Percentiles rank a stretch among this genome's conserved stretches.
Evolutionary conservation across 306 rosid genomes (phyloP).

Genomic region (Vachellia collinsii): DNA sequence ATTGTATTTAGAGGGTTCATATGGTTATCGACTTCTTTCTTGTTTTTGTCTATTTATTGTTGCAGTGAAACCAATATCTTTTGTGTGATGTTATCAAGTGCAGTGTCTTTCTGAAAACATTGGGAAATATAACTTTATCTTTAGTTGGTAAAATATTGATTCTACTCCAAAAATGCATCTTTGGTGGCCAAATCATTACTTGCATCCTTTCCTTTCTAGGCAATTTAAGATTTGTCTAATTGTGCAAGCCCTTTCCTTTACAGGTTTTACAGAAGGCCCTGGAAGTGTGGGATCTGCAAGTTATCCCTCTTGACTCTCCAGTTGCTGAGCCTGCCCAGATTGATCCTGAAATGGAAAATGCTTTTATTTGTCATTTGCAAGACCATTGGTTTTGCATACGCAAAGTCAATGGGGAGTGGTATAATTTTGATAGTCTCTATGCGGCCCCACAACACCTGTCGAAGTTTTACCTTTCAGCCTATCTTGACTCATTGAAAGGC

Average conservation of each 20-base stretch:
- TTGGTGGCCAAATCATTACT: slow-evolving; percentile 10
- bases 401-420: slow-evolving; percentile 94
- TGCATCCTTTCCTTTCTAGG: slow-evolving; percentile 5
- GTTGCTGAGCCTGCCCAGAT: slow-evolving; percentile 97
- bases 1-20: neutral
- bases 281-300: slow-evolving; percentile 98
- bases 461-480: slow-evolving; percentile 95
- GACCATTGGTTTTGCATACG: slow-evolving; percentile 99
- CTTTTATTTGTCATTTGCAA: slow-evolving; percentile 92
- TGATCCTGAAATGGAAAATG: slow-evolving; percentile 93
- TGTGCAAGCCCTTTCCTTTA: slow-evolving; percentile 37
- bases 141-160: slow-evolving; percentile 20
- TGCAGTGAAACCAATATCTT: neutral
- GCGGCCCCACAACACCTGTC: slow-evolving; percentile 96
- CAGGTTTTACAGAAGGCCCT: slow-evolving; percentile 96
- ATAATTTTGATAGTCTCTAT: slow-evolving; percentile 93
- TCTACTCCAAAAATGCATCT: slow-evolving; percentile 3
- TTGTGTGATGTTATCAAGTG: neutral
- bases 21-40: neutral
- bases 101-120: neutral
- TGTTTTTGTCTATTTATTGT: neutral
- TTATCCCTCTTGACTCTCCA: slow-evolving; percentile 96
- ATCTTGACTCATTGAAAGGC: slow-evolving; percentile 87
- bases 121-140: neutral
- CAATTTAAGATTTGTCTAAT: slow-evolving; percentile 15